A percentile compares a stretch with the other conserved stretches of the same genome.
Evolutionary conservation across 345 rosid genomes (phyloP).

Genomic region (Excoecaria agallocha): DNA sequence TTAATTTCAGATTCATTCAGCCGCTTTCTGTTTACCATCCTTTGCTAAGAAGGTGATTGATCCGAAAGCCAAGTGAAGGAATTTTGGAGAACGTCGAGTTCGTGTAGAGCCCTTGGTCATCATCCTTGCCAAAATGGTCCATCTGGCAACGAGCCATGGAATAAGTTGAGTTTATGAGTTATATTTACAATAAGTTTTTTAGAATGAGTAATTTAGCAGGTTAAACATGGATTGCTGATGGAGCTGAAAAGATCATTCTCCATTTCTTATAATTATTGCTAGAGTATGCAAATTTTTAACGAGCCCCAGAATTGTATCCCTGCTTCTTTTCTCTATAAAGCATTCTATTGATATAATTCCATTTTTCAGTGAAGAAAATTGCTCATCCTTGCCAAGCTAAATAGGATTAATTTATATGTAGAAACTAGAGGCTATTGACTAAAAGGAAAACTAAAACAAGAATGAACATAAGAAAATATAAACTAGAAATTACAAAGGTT

Average conservation of each 20-base stretch:
- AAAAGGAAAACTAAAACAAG: too few relatives aligned
- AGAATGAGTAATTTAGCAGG: constrained; percentile 5
- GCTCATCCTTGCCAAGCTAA: too few relatives aligned
- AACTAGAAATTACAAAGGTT: too few relatives aligned
- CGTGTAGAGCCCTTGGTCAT: constrained; percentile 13
- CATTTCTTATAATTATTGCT: not conserved
- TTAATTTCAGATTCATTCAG: constrained; percentile 72
- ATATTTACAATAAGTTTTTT: not conserved
- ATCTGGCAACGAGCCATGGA: constrained; percentile 22
- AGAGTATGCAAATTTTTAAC: constrained; percentile 23
- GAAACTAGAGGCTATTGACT: too few relatives aligned
- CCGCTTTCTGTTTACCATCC: constrained; percentile 90
- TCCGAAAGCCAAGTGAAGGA: constrained; percentile 38
- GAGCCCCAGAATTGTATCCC: not conserved
- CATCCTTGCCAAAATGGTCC: constrained; percentile 8
- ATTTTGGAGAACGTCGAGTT: constrained; percentile 3
- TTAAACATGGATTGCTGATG: constrained; percentile 4
- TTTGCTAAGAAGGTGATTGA: constrained; percentile 91
- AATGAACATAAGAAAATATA: too few relatives aligned
- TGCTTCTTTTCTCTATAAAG: too few relatives aligned
- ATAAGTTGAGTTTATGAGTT: constrained; percentile 19
- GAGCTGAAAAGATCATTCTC: constrained; percentile 8
- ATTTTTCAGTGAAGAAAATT: too few relatives aligned
- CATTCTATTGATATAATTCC: too few relatives aligned
- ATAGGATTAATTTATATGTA: too few relatives aligned